Conservation (phyloP, 2,329 filamentous ascomycete species). For the Penicillium sclerotigenum region DNA sequence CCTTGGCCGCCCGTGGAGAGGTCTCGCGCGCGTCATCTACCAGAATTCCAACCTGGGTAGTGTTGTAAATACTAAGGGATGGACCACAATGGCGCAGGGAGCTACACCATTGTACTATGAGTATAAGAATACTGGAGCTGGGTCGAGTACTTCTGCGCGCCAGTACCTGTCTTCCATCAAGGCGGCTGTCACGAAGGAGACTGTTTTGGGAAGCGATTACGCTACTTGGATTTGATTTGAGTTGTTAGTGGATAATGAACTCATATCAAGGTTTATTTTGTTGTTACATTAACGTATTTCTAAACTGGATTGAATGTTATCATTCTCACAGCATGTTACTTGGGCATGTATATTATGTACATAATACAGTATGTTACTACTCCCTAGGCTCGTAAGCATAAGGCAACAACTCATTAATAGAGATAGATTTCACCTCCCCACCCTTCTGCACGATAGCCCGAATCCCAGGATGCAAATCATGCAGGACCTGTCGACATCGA, state of each 20-base stretch:
- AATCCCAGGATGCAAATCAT: conserved; percentile 27
- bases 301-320: conserved; percentile 23
- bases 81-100: conserved; percentile 31
- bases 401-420: conserved; percentile 1
- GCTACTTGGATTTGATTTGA: conserved; percentile 21
- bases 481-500: conserved; percentile 28
- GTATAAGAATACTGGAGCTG: conserved; percentile 28
- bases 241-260: neutral
- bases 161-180: conserved; percentile 23
- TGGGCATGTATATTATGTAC: neutral
- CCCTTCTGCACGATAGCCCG: conserved; percentile 21
- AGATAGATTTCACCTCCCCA: neutral
- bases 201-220: conserved; percentile 24
- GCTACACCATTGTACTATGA: conserved; percentile 35
- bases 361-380: neutral
- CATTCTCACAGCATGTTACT: neutral
- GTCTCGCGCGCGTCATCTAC: conserved; percentile 35
- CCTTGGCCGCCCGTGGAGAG: conserved; percentile 36
- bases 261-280: too few relatives aligned
- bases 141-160: conserved; percentile 20
- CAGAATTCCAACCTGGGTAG: conserved; percentile 29
- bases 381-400: neutral
- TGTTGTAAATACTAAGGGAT: conserved; percentile 33
- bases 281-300: neutral
- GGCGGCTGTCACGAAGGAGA: conserved; percentile 26